phyloP scores from a whole-genome alignment of 1,139 yeast genomes.

The Kluyveromyces sp. region DNA sequence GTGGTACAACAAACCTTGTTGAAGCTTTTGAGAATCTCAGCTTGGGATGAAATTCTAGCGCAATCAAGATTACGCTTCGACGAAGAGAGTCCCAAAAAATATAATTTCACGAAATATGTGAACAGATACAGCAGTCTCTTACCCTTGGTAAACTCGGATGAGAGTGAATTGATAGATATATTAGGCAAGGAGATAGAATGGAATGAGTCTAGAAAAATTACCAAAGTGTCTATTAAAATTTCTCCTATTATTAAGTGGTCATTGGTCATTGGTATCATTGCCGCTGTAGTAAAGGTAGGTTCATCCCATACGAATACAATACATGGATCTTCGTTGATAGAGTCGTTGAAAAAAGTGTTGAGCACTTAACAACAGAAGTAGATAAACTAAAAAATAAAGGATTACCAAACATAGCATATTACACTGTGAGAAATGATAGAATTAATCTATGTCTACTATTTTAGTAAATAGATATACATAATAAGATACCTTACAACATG shows the following conservation, averaged over 20 bases:
- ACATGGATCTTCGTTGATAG: background rate
- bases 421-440: background rate
- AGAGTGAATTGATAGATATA: slow-evolving; percentile 6
- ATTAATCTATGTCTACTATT: background rate
- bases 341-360: background rate
- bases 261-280: slow-evolving; percentile 1
- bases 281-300: slow-evolving; percentile 1
- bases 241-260: slow-evolving; percentile 4
- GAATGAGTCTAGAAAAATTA: slow-evolving; percentile 9
- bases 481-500: background rate
- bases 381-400: background rate
- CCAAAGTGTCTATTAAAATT: background rate
- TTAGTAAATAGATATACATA: background rate
- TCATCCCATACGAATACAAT: background rate
- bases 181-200: slow-evolving; percentile 14
- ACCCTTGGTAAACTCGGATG: slow-evolving; percentile 8
- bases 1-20: slow-evolving; percentile 22
- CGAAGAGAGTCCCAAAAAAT: background rate
- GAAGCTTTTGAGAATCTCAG: slow-evolving; percentile 9
- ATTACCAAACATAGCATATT: no score
- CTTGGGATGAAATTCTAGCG: slow-evolving; percentile 17
- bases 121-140: slow-evolving; percentile 23
- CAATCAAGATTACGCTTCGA: slow-evolving; percentile 9
- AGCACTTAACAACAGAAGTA: background rate
- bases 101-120: slow-evolving; percentile 6